Conservation (phyloP, 2,329 filamentous ascomycete genomes). For the Beauveria bassiana region DNA sequence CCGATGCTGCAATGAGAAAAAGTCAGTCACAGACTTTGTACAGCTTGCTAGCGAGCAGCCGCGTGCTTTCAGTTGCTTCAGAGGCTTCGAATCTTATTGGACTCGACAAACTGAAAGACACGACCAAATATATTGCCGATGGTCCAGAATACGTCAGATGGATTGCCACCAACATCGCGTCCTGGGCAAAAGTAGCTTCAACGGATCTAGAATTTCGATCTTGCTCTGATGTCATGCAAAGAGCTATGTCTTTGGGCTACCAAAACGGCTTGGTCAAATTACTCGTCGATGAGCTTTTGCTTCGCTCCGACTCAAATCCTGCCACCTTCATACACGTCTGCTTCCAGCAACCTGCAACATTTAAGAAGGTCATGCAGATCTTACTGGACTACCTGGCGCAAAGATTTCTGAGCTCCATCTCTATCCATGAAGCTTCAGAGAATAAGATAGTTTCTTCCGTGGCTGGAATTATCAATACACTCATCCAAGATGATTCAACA, state of each 20-base stretch:
- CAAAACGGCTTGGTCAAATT: slow-evolving; percentile 36
- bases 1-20: slow-evolving; percentile 21
- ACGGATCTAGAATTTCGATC: slow-evolving; percentile 32
- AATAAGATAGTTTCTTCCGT: slow-evolving; percentile 45
- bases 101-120: slow-evolving; percentile 19
- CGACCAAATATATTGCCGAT: slow-evolving; percentile 52
- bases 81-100: slow-evolving; percentile 47
- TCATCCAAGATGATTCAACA: slow-evolving; percentile 40
- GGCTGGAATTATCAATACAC: slow-evolving; percentile 45
- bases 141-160: slow-evolving; percentile 60
- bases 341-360: slow-evolving; percentile 19
- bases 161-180: slow-evolving; percentile 58
- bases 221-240: slow-evolving; percentile 43
- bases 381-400: slow-evolving; percentile 36
- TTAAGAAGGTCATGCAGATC: slow-evolving; percentile 20
- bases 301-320: slow-evolving; percentile 19
- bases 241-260: slow-evolving; percentile 65
- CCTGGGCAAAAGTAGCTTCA: slow-evolving; percentile 29
- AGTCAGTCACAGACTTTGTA: slow-evolving; percentile 30
- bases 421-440: slow-evolving; percentile 22
- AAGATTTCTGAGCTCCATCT: slow-evolving; percentile 32
- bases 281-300: slow-evolving; percentile 30
- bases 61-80: slow-evolving; percentile 41
- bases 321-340: slow-evolving; percentile 24
- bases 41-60: slow-evolving; percentile 40